Evolutionary conservation across 2,329 filamentous ascomycete genomes (phyloP).

Genomic region (Fusarium avenaceum): DNA sequence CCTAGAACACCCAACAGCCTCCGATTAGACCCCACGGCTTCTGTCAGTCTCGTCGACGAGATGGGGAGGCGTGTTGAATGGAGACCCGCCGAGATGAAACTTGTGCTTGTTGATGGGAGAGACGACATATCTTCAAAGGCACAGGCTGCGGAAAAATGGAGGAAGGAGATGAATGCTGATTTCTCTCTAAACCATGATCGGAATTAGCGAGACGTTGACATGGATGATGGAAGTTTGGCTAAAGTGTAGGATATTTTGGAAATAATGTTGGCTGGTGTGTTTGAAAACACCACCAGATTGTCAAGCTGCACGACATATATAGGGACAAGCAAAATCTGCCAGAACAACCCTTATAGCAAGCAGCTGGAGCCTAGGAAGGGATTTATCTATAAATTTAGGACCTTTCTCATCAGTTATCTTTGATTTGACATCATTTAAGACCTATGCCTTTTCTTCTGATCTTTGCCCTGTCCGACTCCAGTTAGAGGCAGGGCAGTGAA

Average conservation of each 20-base stretch:
- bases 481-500: too few species aligned
- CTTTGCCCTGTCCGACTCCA: too few species aligned
- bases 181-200: background rate
- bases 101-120: slow-evolving; percentile 41
- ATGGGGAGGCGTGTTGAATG: slow-evolving; percentile 44
- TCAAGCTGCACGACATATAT: too few species aligned
- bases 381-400: too few species aligned
- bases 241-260: background rate
- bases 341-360: too few species aligned
- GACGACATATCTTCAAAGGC: slow-evolving; percentile 6
- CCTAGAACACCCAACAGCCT: slow-evolving; percentile 35
- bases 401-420: too few species aligned
- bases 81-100: slow-evolving; percentile 36
- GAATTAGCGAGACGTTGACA: background rate
- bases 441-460: too few species aligned
- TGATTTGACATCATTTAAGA: too few species aligned
- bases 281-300: too few species aligned
- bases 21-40: slow-evolving; percentile 30
- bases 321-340: too few species aligned
- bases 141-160: slow-evolving; percentile 23
- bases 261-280: too few species aligned
- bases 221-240: background rate
- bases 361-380: too few species aligned
- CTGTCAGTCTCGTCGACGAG: slow-evolving; percentile 43
- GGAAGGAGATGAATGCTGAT: background rate